Base-by-base conservation (phyloP, 768 basidiomycete genomes). In the Rhodocollybia butyracea region DNA sequence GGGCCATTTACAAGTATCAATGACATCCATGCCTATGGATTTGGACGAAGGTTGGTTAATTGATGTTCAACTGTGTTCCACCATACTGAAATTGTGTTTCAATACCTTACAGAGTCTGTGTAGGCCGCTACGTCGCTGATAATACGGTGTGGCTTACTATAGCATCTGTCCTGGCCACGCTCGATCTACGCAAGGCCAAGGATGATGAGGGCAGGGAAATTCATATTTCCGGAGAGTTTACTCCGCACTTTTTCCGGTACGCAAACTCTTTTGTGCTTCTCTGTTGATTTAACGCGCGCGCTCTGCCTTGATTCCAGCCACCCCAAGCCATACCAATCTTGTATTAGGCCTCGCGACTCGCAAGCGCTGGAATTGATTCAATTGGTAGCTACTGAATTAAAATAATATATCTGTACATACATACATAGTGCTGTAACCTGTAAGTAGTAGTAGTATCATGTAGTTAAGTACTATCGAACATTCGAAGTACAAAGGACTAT, bases 41-140 rank as follows among this genome's bases (percentile, higher is more conserved):
- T 59, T 48, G 60, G 60, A 13, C 26, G 60, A 40, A 30, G 60
- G 60, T 59, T 24, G 29, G 55, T 50, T 13, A 15, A n/a, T n/a
- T n/a, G n/a, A n/a, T n/a, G n/a, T n/a, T n/a, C 22, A 8, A n/a
- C n/a, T n/a, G 41, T 1, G 21, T 40, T 40, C 21, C 12, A n/a
- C n/a, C n/a, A n/a, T 42, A 22, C 8, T 26, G 5, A 3, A n/a
- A 34, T 34, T 21, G 15, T 30, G 34, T 32, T 1, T 38, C 2
- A n/a, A n/a, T n/a, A n/a, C n/a, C n/a, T n/a, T n/a, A n/a, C 15
- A 53, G 51, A 41, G 51, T 53, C 15, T 53, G 51, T 11, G 31
- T 39, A 4, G 51, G 51, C 15, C 38, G 51, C 21, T 42, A 53
- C 19, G 30, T 53, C 19, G 51, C 51, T 40, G 51, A 53, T 5